These are phyloP conservation scores for Trichosporon faecale DNA, from an alignment of 1,284 basidiomycete species.

Conservation along the genomic window DNA sequence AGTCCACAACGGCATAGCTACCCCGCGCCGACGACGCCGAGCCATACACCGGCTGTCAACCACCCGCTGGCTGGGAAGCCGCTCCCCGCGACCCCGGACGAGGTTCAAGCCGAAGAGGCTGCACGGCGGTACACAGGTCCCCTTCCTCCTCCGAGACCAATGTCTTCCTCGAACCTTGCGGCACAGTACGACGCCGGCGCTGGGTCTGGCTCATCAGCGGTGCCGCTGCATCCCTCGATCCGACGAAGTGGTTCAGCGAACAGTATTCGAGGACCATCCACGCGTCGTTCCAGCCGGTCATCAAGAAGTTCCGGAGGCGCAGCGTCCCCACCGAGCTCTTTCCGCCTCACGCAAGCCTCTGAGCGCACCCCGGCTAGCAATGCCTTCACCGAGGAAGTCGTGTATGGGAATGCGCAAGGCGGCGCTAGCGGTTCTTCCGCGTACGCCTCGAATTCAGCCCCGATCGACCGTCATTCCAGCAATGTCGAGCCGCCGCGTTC, in stretches of 20 bases:
- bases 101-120: background rate
- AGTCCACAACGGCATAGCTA: background rate
- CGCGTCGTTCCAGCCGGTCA: background rate
- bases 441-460: background rate
- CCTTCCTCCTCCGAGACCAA: background rate
- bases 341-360: background rate
- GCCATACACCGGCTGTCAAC: background rate
- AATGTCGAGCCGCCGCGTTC: background rate
- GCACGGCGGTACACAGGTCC: constrained; percentile 1
- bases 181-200: background rate
- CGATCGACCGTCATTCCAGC: background rate
- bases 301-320: background rate
- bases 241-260: background rate
- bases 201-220: background rate
- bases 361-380: background rate
- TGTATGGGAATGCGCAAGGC: background rate
- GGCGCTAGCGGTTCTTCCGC: background rate
- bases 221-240: background rate
- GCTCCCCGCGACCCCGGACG: constrained; percentile 3
- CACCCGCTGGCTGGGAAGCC: background rate
- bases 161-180: background rate
- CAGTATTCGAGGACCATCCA: background rate
- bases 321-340: background rate
- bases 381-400: background rate
- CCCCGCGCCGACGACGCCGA: background rate